Evolutionary conservation across 352 stramenopile genomes (phyloP), one percentile per base, ranked within the genome.

Genomic region (Globisporangium orthogonon): DNA sequence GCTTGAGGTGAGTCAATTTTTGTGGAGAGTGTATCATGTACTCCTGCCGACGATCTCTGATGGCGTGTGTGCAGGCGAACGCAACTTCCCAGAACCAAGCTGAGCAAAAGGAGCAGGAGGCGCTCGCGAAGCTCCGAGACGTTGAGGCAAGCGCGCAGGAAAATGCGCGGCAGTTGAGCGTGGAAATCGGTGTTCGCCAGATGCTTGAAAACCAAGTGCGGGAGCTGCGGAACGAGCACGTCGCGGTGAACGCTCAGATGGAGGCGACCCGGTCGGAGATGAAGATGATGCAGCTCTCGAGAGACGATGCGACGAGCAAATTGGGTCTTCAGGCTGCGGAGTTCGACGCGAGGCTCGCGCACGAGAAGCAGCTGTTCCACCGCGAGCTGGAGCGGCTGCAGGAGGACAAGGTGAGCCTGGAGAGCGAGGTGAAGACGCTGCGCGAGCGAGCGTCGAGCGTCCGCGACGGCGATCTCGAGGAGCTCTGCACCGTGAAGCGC

Each of bases 231-330:
- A 89, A 70, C 50, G 83, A 93, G 48, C 78, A 85, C 50, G 66
- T 89, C 28, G 83, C 83, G 51, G 78, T 86, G n/a, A 89, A 89
- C 60, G 83, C 83, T 28, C 80, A 93, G 37, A 78, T 88, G 60
- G 75, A 93, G 63, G 83, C 83, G 40, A 67, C 90, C 1, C 78
- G 84, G 45, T 67, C 76, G 33, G 83, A 93, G 58, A 86, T 87
- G 69, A 86, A 84, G 63, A 67, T 66, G 31, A 58, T 86, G 23
- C 63, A 75, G 28, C 17, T 45, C 40, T 15, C 40, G 61, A 46
- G 35, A 63, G 56, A 45, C 9, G 74, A 76, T 31, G 67, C 78
- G 35, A 70, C 82, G n/a, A 71, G 57, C 9, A 83, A 83, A 37
- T 65, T 72, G 31, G 65, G 57, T 23, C 57, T 70, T 23, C 53